Percentiles rank a stretch among this genome's conserved stretches.
Evolutionary conservation across 805 yeast species (phyloP).

Genomic region (Yamadazyma tumulicola): DNA sequence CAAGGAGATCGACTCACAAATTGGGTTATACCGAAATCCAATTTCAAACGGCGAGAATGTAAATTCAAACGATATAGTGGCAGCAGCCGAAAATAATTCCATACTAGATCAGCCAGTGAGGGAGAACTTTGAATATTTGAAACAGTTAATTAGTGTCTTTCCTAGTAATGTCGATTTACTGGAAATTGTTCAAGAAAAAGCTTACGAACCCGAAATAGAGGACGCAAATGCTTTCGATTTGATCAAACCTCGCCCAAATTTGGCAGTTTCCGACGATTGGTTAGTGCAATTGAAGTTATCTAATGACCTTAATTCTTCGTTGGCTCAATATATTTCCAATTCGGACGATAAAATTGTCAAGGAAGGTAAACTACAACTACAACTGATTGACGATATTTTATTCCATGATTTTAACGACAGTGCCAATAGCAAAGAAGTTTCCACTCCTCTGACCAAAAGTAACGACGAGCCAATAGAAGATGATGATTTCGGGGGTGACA

Average conservation of each 20-base stretch:
- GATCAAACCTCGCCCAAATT: slow-evolving; percentile 40
- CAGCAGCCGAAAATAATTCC: slow-evolving; percentile 11
- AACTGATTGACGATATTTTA: slow-evolving; percentile 42
- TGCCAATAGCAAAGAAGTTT: slow-evolving; percentile 15
- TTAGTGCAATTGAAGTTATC: slow-evolving; percentile 56
- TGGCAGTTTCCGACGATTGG: slow-evolving; percentile 61
- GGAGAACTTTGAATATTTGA: slow-evolving; percentile 30
- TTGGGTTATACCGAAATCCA: not conserved
- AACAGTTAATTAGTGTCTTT: slow-evolving; percentile 28
- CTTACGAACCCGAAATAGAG: slow-evolving; percentile 63
- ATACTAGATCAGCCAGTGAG: slow-evolving; percentile 3
- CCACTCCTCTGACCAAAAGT: slow-evolving; percentile 19
- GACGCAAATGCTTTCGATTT: slow-evolving; percentile 28
- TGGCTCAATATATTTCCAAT: slow-evolving; percentile 24
- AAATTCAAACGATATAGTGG: slow-evolving; percentile 8
- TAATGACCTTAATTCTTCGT: slow-evolving; percentile 40
- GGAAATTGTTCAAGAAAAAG: slow-evolving; percentile 56
- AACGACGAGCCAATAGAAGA: slow-evolving; percentile 7
- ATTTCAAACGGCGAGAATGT: not conserved
- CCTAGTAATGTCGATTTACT: slow-evolving; percentile 27
- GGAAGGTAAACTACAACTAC: slow-evolving; percentile 12
- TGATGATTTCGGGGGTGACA: not conserved
- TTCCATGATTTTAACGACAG: slow-evolving; percentile 43
- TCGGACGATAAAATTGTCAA: slow-evolving; percentile 4
- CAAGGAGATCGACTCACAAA: slow-evolving; percentile 23